Percentiles rank a stretch among this genome's conserved stretches.
phyloP scores from a whole-genome alignment of 1,284 basidiomycete genomes.

The Ustilago hordei region DNA sequence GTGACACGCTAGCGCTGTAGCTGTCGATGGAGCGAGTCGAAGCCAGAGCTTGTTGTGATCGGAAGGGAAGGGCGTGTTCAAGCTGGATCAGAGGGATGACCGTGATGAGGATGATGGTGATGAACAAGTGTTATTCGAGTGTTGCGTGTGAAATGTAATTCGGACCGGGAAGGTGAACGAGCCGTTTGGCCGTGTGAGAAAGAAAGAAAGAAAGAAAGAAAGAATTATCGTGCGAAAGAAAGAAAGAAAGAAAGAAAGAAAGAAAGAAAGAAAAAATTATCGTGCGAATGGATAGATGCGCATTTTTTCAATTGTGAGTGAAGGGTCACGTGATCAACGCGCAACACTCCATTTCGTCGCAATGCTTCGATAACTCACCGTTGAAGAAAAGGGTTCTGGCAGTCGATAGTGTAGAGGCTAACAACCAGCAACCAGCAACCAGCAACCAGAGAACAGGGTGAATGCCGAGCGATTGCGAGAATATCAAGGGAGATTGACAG shows the following conservation, averaged over 20 bases:
- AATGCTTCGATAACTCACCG: no score
- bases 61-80: neutral
- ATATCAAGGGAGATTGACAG: neutral
- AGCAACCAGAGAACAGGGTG: neutral
- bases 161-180: slow-evolving; percentile 10
- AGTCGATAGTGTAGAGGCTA: neutral
- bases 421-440: neutral
- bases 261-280: no score
- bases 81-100: neutral
- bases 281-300: no score
- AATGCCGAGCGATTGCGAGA: slow-evolving; percentile 1
- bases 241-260: neutral
- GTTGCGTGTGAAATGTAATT: slow-evolving; percentile 1
- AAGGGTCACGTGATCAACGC: no score
- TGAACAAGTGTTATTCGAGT: neutral
- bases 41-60: neutral
- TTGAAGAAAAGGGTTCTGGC: neutral
- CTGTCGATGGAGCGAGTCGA: neutral
- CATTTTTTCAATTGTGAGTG: no score
- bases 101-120: neutral
- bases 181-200: neutral
- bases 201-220: neutral
- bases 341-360: no score
- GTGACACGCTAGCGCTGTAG: no score
- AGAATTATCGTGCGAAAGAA: no score